A percentile compares a stretch with the other conserved stretches of the same genome.
These are phyloP conservation scores for Triglochin maritima DNA, from an alignment of 106 monocot species.

Conservation along the genomic window DNA sequence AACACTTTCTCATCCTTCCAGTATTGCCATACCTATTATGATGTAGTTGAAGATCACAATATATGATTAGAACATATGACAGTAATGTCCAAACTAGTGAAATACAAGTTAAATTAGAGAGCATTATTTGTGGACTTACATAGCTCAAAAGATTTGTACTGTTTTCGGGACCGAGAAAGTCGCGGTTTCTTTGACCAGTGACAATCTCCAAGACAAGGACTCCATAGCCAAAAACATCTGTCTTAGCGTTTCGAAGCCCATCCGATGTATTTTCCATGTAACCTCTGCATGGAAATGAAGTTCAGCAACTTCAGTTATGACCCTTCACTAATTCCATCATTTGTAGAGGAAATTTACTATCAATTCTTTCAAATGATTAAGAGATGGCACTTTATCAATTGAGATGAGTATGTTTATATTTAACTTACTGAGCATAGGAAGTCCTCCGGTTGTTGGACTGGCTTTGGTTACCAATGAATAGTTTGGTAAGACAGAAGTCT, in stretches of 20 bases:
- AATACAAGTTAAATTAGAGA: background rate
- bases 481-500: constrained; percentile 33
- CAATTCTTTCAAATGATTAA: background rate
- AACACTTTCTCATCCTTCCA: constrained; percentile 32
- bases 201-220: constrained; percentile 55
- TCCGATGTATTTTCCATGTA: constrained; percentile 40
- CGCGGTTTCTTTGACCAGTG: constrained; percentile 40
- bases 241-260: constrained; percentile 31
- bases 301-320: background rate
- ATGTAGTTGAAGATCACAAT: background rate
- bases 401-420: background rate
- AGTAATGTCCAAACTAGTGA: constrained; percentile 36
- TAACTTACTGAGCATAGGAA: constrained; percentile 2
- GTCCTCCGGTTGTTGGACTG: background rate
- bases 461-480: constrained; percentile 15
- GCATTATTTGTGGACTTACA: constrained; percentile 18
- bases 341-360: background rate
- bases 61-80: too few relatives aligned
- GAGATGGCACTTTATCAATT: background rate
- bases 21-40: constrained; percentile 41
- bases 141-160: constrained; percentile 30
- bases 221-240: constrained; percentile 55
- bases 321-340: background rate
- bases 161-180: constrained; percentile 6
- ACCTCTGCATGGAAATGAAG: constrained; percentile 28